Evolutionary conservation across 2,329 filamentous ascomycete genomes (phyloP), one percentile per base, ranked within the genome.

Genomic region (Stachybotrys chartarum): DNA sequence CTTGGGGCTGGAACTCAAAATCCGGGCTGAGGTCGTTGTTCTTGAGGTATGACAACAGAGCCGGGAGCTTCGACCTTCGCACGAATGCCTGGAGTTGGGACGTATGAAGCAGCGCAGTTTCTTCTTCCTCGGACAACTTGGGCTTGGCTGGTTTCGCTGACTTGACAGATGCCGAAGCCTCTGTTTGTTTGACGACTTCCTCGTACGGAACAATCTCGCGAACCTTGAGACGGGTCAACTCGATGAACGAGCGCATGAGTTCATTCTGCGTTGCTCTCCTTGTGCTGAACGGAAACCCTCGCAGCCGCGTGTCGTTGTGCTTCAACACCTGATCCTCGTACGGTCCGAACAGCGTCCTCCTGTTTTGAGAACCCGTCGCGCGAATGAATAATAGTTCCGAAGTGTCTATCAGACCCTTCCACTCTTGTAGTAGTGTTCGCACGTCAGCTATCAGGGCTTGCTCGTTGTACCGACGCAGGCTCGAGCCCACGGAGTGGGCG

Each of bases 271-370:
- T 99, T 1, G 94, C 91, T 56, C 94, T 81, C 12, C 91, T 83
- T 8, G 94, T 99, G 69, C 82, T 96, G 70, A 99, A 99, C 0
- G 94, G 94, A 59, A 99, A 97, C 0, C 90, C 87, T 55, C 94
- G 82, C 64, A 96, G 79, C 42, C 94, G 80, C 1, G 85, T 77
- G 65, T 99, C 94, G 58, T 91, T 90, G 11, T 85, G 81, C 56
- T 80, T 84, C 54, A 99, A 72, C 1, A 96, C 85, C 66, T 97
- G 91, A 1, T 84, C 90, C 3, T 97, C 92, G 64, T 97, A 96
- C 0, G 91, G 90, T 0, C 92, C 91, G 64, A 96, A 97, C 0
- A 99, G 73, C 0, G 91, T 96, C 61, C 88, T 81, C 50, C 92
- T 79, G 64, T 97, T 99, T 2, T 89, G 92, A 42, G 80, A 85